Conservation (phyloP, 768 basidiomycete genomes). For the Suillus tomentosus region DNA sequence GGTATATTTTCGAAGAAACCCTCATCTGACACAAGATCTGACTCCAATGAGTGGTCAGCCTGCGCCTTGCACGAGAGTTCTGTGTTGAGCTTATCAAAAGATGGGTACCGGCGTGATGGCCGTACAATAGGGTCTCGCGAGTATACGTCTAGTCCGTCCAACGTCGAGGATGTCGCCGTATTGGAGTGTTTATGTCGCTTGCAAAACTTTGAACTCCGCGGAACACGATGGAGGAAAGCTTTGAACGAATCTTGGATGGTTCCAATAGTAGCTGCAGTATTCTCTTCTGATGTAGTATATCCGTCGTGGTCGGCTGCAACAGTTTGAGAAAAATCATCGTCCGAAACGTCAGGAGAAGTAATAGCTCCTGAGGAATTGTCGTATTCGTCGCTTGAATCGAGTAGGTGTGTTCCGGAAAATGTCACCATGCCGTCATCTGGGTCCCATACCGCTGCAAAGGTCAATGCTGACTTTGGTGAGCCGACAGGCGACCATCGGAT, state of each 20-base stretch:
- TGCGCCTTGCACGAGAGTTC: conserved; percentile 20
- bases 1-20: conserved; percentile 15
- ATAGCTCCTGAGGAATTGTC: conserved; percentile 20
- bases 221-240: conserved; percentile 27
- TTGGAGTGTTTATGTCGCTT: conserved; percentile 18
- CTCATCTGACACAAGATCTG: conserved; percentile 26
- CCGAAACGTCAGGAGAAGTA: conserved; percentile 15
- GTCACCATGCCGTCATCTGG: conserved; percentile 57
- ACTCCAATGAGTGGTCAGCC: conserved; percentile 4
- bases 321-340: conserved; percentile 23
- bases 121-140: conserved; percentile 24
- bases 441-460: conserved; percentile 63
- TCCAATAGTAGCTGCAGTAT: conserved; percentile 21
- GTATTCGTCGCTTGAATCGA: conserved; percentile 27
- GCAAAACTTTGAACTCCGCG: conserved; percentile 22
- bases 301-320: conserved; percentile 19
- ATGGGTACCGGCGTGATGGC: conserved; percentile 23
- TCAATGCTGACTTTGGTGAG: conserved; percentile 56
- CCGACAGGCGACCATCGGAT: conserved; percentile 59
- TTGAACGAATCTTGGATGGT: conserved; percentile 34
- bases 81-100: conserved; percentile 24
- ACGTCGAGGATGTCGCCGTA: conserved; percentile 32
- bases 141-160: conserved; percentile 33
- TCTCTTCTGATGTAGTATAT: conserved; percentile 21
- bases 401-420: conserved; percentile 53